Evolutionary conservation across 169 alveolate species (phyloP).

Genomic region (Theileria equi): DNA sequence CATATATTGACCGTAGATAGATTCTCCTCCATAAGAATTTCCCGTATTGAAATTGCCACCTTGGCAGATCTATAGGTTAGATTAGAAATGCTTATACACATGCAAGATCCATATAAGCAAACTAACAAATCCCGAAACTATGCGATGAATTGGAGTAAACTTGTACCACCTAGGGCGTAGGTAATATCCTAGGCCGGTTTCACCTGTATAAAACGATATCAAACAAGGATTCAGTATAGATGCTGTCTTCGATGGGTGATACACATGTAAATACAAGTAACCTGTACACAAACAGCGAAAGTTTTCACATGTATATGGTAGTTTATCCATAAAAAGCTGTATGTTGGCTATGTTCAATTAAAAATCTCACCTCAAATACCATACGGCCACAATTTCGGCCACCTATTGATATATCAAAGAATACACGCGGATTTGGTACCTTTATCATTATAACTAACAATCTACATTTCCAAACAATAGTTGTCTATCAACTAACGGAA

Average conservation of each 20-base stretch:
- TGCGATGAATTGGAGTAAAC: slow-evolving; percentile 75
- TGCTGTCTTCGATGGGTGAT: neutral
- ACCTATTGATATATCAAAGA: slow-evolving; percentile 74
- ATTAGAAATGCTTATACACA: neutral
- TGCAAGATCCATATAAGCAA: neutral
- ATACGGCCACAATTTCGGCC: slow-evolving; percentile 78
- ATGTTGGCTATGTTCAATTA: too few species aligned
- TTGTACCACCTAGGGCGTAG: slow-evolving; percentile 83
- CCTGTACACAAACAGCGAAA: slow-evolving; percentile 90
- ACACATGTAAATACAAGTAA: slow-evolving; percentile 1
- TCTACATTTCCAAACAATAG: too few species aligned
- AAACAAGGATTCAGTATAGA: neutral
- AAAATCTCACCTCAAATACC: slow-evolving; percentile 67
- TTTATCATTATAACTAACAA: slow-evolving; percentile 6
- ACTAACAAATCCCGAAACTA: slow-evolving; percentile 73
- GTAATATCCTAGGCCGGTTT: slow-evolving; percentile 80
- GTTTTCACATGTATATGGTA: slow-evolving; percentile 85
- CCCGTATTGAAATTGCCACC: slow-evolving; percentile 86
- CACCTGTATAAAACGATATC: slow-evolving; percentile 54
- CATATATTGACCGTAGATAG: slow-evolving; percentile 82
- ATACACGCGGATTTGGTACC: slow-evolving; percentile 80
- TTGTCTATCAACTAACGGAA: too few species aligned
- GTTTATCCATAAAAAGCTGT: slow-evolving; percentile 79
- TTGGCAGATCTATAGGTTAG: slow-evolving; percentile 74
- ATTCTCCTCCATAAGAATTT: slow-evolving; percentile 83